A percentile compares a stretch with the other conserved stretches of the same genome.
These are phyloP conservation scores for Capsicum baccatum DNA, from an alignment of 257 asterid genomes.

Conservation along the genomic window DNA sequence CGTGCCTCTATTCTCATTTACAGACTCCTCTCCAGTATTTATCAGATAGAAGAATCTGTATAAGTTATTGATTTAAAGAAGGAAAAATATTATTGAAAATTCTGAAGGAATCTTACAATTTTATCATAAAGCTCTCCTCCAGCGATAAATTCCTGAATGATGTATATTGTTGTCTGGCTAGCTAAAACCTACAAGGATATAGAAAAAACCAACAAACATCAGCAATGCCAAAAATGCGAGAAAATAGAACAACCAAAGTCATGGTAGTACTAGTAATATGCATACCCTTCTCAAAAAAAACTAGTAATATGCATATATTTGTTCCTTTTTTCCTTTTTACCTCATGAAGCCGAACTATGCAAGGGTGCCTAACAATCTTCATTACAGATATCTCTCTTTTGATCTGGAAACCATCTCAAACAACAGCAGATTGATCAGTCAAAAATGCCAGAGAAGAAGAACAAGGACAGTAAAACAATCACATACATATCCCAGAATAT, in stretches of 20 bases:
- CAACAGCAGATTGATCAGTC: not conserved
- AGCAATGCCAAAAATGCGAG: not conserved
- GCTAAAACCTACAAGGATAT: slow-evolving; percentile 69
- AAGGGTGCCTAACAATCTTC: slow-evolving; percentile 94
- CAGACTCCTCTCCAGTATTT: not conserved
- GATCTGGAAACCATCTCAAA: slow-evolving; percentile 53
- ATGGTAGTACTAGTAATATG: not conserved
- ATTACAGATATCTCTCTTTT: slow-evolving; percentile 89
- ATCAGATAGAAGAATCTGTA: not conserved
- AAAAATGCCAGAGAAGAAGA: slow-evolving; percentile 12
- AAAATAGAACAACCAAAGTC: not conserved
- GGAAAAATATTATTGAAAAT: slow-evolving; percentile 5
- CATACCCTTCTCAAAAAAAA: not conserved
- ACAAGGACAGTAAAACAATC: not conserved
- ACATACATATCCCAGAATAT: not conserved
- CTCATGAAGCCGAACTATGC: slow-evolving; percentile 85
- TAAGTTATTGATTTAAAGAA: not conserved
- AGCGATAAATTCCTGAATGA: slow-evolving; percentile 82
- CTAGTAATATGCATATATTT: not conserved
- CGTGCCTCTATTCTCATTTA: slow-evolving; percentile 22
- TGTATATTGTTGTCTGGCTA: slow-evolving; percentile 71
- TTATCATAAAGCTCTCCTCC: slow-evolving; percentile 94
- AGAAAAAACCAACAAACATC: not conserved
- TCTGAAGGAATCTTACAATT: slow-evolving; percentile 60
- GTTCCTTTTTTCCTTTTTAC: slow-evolving; percentile 40